These are phyloP conservation scores for Ganoderma resinaceum DNA, from an alignment of 1,284 basidiomycete species.

Conservation along the genomic window DNA sequence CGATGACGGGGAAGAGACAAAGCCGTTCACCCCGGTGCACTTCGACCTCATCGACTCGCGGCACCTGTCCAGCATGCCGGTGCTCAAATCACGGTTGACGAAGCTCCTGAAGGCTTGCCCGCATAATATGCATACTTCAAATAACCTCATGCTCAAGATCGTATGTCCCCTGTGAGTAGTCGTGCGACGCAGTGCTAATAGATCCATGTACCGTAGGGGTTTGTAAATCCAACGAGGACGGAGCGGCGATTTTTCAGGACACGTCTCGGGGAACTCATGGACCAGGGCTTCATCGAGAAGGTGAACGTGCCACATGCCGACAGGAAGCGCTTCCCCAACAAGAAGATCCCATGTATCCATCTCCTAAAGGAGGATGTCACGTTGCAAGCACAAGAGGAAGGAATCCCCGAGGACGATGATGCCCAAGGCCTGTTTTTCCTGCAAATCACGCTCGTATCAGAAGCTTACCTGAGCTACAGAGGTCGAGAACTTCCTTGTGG, in stretches of 20 bases:
- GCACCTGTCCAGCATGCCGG: slow-evolving; percentile 74
- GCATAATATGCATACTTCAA: slow-evolving; percentile 70
- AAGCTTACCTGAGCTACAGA: neutral
- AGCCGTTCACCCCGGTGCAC: slow-evolving; percentile 44
- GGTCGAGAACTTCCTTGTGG: slow-evolving; percentile 16
- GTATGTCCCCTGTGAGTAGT: slow-evolving; percentile 49
- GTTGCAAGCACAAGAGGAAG: slow-evolving; percentile 41
- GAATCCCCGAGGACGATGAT: slow-evolving; percentile 23
- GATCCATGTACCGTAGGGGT: slow-evolving; percentile 62
- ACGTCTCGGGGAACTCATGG: slow-evolving; percentile 72
- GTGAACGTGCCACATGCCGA: slow-evolving; percentile 67
- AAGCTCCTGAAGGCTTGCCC: slow-evolving; percentile 73
- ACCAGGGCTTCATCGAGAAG: slow-evolving; percentile 75
- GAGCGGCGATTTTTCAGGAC: slow-evolving; percentile 81
- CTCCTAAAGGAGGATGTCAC: slow-evolving; percentile 52
- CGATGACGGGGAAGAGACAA: slow-evolving; percentile 45
- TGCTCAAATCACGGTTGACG: slow-evolving; percentile 70
- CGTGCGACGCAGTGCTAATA: neutral
- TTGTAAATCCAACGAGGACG: slow-evolving; percentile 70
- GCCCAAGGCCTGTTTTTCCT: slow-evolving; percentile 18
- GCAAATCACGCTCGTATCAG: neutral
- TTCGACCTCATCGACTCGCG: slow-evolving; percentile 80
- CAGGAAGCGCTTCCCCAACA: slow-evolving; percentile 48
- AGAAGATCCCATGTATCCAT: slow-evolving; percentile 67
- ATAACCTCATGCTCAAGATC: slow-evolving; percentile 73